Conservation (phyloP, 2,329 filamentous ascomycete genomes). For the Neurospora crassa region DNA sequence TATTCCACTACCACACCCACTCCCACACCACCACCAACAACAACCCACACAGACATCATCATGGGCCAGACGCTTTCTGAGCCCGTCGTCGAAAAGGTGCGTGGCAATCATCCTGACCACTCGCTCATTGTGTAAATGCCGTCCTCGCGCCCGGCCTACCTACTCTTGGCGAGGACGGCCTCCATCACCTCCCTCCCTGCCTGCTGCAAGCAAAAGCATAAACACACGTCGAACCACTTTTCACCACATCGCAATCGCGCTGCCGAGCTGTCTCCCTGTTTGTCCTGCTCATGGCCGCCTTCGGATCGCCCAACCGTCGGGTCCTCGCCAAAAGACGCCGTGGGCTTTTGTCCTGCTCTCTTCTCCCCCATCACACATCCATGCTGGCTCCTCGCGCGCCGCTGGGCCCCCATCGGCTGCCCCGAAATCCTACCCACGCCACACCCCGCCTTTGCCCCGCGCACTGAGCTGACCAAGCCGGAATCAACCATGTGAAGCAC, state of each 20-base stretch:
- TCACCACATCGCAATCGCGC: neutral
- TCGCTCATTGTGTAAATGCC: neutral
- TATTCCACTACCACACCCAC: conserved; percentile 14
- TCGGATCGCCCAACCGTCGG: neutral
- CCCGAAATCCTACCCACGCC: neutral
- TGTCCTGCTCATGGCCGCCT: neutral
- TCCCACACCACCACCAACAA: conserved; percentile 16
- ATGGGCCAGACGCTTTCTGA: conserved; percentile 99
- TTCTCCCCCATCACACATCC: neutral
- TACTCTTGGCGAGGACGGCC: neutral
- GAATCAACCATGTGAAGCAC: neutral
- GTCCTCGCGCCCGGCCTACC: neutral
- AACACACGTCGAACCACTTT: neutral
- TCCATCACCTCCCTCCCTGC: neutral
- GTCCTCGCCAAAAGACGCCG: neutral
- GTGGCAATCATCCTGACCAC: conserved; percentile 21
- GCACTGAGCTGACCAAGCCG: neutral
- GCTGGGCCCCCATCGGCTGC: neutral
- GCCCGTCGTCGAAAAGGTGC: conserved; percentile 97
- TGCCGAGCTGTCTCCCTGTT: neutral
- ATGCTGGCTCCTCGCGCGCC: neutral
- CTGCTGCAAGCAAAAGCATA: neutral
- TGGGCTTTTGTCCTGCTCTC: neutral
- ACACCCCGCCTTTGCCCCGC: neutral
- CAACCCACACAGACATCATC: conserved; percentile 27